Evolutionary conservation across 2,329 filamentous ascomycete species (phyloP).

Genomic region (Microsporum ferrugineum): DNA sequence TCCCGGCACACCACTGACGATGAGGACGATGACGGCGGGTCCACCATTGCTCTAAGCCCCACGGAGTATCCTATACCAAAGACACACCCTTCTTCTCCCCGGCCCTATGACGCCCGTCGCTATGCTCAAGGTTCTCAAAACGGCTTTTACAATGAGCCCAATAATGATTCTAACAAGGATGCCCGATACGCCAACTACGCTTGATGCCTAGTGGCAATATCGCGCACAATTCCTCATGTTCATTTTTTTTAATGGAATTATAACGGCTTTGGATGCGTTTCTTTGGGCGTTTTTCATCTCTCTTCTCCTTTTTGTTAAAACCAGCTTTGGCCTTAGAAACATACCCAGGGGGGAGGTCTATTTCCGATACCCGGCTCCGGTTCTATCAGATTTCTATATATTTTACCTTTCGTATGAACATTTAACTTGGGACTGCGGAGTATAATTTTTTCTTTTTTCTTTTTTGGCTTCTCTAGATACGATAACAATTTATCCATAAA

Average conservation of each 20-base stretch:
- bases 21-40: constrained; percentile 1
- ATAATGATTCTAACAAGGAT: neutral
- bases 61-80: neutral
- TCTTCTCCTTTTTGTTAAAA: neutral
- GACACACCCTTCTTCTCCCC: neutral
- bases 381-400: neutral
- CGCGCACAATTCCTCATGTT: neutral
- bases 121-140: neutral
- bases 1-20: neutral
- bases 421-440: neutral
- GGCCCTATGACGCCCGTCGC: neutral
- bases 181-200: neutral
- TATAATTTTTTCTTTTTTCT: neutral
- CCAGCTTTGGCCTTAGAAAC: neutral
- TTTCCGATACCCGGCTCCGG: neutral
- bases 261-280: neutral
- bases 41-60: neutral
- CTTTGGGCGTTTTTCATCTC: neutral
- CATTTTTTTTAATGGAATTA: neutral
- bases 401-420: neutral
- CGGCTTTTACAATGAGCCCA: neutral
- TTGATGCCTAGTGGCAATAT: neutral
- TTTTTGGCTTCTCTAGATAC: neutral
- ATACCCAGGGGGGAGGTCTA: neutral
- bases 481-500: neutral